Conservation (phyloP, 2,329 filamentous ascomycete species). For the Cercospora zeina region DNA sequence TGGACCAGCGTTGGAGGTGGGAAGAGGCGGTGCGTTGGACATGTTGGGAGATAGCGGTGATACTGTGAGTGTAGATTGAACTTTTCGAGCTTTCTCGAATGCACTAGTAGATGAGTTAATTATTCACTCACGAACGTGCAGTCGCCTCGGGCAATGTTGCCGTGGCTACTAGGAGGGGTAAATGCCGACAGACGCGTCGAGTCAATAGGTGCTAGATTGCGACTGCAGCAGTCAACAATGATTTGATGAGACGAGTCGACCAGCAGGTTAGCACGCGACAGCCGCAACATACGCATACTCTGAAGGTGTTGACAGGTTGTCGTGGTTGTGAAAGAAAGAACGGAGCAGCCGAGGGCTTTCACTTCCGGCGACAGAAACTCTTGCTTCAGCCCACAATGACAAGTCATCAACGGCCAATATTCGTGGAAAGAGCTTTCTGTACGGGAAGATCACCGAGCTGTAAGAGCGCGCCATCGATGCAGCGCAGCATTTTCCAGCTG, state of each 20-base stretch:
- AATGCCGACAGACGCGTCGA: conserved; percentile 8
- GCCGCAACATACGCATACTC: neutral
- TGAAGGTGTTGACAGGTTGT: too few relatives aligned
- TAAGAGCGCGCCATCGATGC: neutral
- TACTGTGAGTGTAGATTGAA: neutral
- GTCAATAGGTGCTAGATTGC: conserved; percentile 10
- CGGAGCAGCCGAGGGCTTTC: too few relatives aligned
- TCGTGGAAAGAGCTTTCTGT: neutral
- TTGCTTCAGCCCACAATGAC: too few relatives aligned
- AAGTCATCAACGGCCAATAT: too few relatives aligned
- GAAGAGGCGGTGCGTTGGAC: conserved; percentile 27
- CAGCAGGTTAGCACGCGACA: neutral
- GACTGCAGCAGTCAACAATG: neutral
- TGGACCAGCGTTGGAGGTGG: conserved; percentile 21
- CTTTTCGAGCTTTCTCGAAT: neutral
- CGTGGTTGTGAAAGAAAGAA: too few relatives aligned
- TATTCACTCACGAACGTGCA: conserved; percentile 3
- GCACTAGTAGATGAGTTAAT: neutral
- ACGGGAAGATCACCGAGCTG: neutral
- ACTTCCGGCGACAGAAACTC: too few relatives aligned
- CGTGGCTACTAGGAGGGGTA: conserved; percentile 10
- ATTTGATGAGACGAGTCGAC: neutral
- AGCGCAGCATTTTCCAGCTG: neutral
- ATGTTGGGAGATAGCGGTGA: conserved; percentile 7
- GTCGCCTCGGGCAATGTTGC: conserved; percentile 13